Evolutionary conservation across 192 early-diverging fungal genomes (phyloP).

Genomic region (Dissophora globulifera): DNA sequence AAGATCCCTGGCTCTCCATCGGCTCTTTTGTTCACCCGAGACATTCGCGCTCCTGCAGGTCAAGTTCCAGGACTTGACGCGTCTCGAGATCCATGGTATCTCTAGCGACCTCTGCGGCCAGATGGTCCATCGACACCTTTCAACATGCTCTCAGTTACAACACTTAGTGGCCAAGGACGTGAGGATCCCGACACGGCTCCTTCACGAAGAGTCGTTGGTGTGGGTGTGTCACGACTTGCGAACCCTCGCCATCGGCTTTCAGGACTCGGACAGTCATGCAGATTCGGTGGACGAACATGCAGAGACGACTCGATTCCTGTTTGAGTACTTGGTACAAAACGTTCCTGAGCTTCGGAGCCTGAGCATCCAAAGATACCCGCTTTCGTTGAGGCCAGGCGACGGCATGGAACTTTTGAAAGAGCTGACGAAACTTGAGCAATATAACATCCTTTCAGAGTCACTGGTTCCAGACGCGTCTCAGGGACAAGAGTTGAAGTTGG

Average conservation of each 20-base stretch:
- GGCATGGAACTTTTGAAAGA: neutral
- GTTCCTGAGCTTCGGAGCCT: neutral
- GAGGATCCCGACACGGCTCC: neutral
- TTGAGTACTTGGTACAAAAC: slow-evolving; percentile 2
- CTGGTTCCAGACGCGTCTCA: no score
- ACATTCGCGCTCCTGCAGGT: neutral
- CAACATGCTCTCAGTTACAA: neutral
- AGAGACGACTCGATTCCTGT: neutral
- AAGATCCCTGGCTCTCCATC: neutral
- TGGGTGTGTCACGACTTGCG: slow-evolving; percentile 3
- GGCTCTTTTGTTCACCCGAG: neutral
- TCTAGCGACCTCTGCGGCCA: neutral
- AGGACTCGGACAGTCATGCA: neutral
- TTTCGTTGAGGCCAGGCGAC: neutral
- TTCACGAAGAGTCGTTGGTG: neutral
- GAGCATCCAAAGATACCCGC: neutral
- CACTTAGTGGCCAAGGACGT: slow-evolving; percentile 8
- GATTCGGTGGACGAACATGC: neutral
- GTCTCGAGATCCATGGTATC: slow-evolving; percentile 2
- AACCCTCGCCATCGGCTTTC: slow-evolving; percentile 10
- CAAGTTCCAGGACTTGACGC: neutral
- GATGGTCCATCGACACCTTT: neutral
- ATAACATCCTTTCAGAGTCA: no score
- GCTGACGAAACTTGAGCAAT: neutral
- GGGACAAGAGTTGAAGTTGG: no score